Evolutionary conservation across 768 basidiomycete species (phyloP).

Genomic region (Filobasidium wieringae): DNA sequence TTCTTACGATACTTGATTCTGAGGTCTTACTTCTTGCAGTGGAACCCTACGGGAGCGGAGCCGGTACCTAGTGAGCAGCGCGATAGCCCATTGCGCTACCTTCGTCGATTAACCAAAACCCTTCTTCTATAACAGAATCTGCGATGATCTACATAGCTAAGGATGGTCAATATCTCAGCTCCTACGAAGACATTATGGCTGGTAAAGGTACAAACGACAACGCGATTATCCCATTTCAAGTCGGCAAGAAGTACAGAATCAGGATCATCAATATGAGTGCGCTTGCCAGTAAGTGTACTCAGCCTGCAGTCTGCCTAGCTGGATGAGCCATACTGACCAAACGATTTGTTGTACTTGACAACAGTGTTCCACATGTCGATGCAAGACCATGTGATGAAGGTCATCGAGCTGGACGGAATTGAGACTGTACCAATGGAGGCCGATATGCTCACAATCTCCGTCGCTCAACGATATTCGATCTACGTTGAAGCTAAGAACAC

Average conservation of each 20-base stretch:
- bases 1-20: background rate
- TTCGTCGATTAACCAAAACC: background rate
- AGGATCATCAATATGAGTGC: slow-evolving; percentile 72
- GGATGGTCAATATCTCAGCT: slow-evolving; percentile 55
- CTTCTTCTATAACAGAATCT: background rate
- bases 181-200: slow-evolving; percentile 45
- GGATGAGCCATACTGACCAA: no score
- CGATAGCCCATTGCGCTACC: background rate
- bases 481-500: slow-evolving; percentile 85
- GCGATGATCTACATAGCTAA: slow-evolving; percentile 70
- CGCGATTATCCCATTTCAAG: slow-evolving; percentile 65
- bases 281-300: slow-evolving; percentile 33
- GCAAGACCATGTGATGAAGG: slow-evolving; percentile 40
- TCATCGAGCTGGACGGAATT: slow-evolving; percentile 41
- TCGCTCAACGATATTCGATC: slow-evolving; percentile 86
- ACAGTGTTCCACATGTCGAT: slow-evolving; percentile 39
- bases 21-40: slow-evolving; percentile 15
- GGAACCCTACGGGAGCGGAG: slow-evolving; percentile 72
- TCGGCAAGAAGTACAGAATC: slow-evolving; percentile 82
- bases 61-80: slow-evolving; percentile 61
- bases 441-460: slow-evolving; percentile 61
- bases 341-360: background rate
- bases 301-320: no score
- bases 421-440: slow-evolving; percentile 65
- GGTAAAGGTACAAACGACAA: slow-evolving; percentile 63